Conservation (phyloP, 495 filamentous ascomycete species). For the Annulohypoxylon moriforme region DNA sequence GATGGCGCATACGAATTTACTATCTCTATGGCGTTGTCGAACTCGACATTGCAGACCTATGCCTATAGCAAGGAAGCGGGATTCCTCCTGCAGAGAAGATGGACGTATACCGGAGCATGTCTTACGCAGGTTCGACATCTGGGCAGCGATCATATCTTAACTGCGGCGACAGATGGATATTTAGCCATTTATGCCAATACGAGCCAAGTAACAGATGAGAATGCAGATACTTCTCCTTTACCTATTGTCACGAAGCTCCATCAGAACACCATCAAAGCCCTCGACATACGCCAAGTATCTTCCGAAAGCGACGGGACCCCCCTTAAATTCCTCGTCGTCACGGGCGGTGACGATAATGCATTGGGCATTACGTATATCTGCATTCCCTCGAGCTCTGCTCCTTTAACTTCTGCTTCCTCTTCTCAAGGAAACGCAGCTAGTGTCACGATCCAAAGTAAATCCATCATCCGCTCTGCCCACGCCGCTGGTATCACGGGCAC, state of each 20-base stretch:
- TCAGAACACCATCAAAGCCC: slow-evolving; percentile 78
- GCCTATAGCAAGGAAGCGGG: slow-evolving; percentile 59
- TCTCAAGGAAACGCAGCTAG: neutral
- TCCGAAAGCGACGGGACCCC: slow-evolving; percentile 14
- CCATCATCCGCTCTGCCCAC: slow-evolving; percentile 78
- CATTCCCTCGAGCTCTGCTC: slow-evolving; percentile 39
- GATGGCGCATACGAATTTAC: slow-evolving; percentile 53
- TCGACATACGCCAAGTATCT: slow-evolving; percentile 53
- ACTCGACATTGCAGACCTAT: slow-evolving; percentile 79
- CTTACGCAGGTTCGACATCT: slow-evolving; percentile 75
- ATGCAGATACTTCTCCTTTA: neutral
- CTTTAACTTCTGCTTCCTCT: neutral
- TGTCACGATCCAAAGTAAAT: slow-evolving; percentile 51
- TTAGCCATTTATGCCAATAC: slow-evolving; percentile 53
- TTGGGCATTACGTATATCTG: slow-evolving; percentile 65
- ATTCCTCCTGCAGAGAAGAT: slow-evolving; percentile 68
- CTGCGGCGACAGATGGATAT: slow-evolving; percentile 60
- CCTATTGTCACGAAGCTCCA: slow-evolving; percentile 65
- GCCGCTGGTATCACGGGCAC: slow-evolving; percentile 81
- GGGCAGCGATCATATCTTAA: slow-evolving; percentile 60
- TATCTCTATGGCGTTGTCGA: slow-evolving; percentile 77
- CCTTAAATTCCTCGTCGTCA: slow-evolving; percentile 65
- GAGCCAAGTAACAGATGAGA: neutral
- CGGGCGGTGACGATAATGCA: slow-evolving; percentile 87
- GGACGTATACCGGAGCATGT: slow-evolving; percentile 81